Percentiles rank a stretch among this genome's conserved stretches.
These are phyloP conservation scores for Cyclostephanos tholiformis DNA, from an alignment of 108 stramenopile genomes.

Conservation along the genomic window DNA sequence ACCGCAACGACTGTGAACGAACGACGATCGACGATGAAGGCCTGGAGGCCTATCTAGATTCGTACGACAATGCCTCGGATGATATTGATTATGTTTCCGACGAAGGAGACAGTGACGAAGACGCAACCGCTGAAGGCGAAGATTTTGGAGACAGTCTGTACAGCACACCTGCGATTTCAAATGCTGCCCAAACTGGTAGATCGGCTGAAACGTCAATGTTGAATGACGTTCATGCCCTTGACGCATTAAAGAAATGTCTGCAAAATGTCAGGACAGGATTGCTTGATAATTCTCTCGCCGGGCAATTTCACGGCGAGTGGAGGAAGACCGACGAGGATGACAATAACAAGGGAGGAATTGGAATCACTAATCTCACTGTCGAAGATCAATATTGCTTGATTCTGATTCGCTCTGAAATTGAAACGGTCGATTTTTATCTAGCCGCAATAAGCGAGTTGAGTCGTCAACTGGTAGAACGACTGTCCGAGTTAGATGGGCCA, in stretches of 20 bases:
- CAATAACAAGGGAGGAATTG: not conserved
- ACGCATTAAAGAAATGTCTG: not conserved
- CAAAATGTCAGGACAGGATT: not conserved
- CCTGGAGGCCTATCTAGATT: constrained; percentile 53
- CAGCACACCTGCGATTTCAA: not conserved
- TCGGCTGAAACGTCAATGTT: not conserved
- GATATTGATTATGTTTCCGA: constrained; percentile 21
- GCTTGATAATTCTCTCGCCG: not conserved
- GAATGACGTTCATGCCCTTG: constrained; percentile 5
- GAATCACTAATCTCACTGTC: not conserved
- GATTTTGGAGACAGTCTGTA: not conserved
- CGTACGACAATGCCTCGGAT: constrained; percentile 41
- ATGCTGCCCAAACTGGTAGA: not conserved
- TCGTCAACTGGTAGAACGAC: constrained; percentile 1
- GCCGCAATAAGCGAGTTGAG: constrained; percentile 13
- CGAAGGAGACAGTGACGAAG: constrained; percentile 31
- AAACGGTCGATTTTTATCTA: constrained; percentile 52
- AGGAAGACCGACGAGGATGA: not conserved
- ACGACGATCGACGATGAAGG: constrained; percentile 23
- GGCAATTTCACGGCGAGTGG: not conserved
- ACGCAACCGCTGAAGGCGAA: constrained; percentile 16
- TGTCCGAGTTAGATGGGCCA: constrained; percentile 18
- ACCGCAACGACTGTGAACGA: constrained; percentile 4
- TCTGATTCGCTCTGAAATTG: constrained; percentile 50
- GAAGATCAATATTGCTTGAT: constrained; percentile 43